A percentile compares a stretch with the other conserved stretches of the same genome.
phyloP scores from a whole-genome alignment of 2,329 filamentous ascomycete genomes.

The Fusarium napiforme region DNA sequence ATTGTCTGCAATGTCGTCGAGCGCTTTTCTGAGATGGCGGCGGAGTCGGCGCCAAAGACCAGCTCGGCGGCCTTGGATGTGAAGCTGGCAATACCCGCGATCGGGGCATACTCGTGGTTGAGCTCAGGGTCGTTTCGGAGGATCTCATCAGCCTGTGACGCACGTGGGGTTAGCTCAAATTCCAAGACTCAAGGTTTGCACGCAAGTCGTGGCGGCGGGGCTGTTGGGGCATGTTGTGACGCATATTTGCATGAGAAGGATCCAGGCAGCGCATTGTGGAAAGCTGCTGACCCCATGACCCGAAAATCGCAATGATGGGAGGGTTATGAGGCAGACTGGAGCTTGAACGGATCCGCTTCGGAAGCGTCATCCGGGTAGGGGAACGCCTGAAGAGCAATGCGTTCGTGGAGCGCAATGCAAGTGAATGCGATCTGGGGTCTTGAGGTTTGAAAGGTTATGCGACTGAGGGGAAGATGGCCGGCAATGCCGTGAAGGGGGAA shows the following conservation, averaged over 20 bases:
- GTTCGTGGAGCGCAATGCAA: constrained; percentile 14
- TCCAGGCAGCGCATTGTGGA: constrained; percentile 27
- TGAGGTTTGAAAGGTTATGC: constrained; percentile 11
- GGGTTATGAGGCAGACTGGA: constrained; percentile 12
- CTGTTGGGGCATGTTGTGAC: constrained; percentile 28
- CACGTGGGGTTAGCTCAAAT: constrained; percentile 39
- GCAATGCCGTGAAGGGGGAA: constrained; percentile 13
- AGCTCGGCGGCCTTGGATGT: constrained; percentile 91
- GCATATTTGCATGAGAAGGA: constrained; percentile 23
- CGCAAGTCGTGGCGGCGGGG: constrained; percentile 23
- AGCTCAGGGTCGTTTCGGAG: constrained; percentile 88
- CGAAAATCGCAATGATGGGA: constrained; percentile 26
- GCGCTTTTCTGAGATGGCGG: constrained; percentile 86
- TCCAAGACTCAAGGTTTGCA: constrained; percentile 17
- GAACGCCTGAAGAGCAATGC: constrained; percentile 2
- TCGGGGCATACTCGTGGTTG: constrained; percentile 98
- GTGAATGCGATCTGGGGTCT: constrained; percentile 8
- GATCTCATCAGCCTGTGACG: constrained; percentile 83
- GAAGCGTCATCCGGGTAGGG: neutral
- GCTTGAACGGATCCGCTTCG: constrained; percentile 18
- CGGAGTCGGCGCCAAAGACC: constrained; percentile 82
- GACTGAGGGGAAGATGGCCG: neutral
- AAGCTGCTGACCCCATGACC: constrained; percentile 34
- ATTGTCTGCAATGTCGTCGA: constrained; percentile 89
- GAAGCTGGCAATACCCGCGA: constrained; percentile 87